phyloP scores from a whole-genome alignment of 1,284 basidiomycete species.

The Cryptococcus sp. region DNA sequence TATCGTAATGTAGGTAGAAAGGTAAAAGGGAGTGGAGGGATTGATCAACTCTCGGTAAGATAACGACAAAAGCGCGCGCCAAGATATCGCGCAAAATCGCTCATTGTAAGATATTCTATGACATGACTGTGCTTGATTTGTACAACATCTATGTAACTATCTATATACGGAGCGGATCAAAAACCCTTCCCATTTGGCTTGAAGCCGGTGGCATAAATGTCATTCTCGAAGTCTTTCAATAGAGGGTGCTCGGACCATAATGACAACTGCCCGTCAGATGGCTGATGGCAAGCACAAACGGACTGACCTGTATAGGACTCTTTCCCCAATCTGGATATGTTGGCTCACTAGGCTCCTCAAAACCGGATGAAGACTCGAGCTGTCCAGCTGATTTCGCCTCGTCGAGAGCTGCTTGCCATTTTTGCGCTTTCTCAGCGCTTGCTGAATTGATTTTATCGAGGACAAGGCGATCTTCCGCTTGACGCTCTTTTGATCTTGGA shows the following conservation, averaged over 20 bases:
- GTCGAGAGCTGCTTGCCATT: neutral
- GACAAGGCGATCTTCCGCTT: conserved; percentile 26
- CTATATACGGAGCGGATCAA: conserved; percentile 13
- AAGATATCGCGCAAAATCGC: no score
- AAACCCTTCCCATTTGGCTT: conserved; percentile 40
- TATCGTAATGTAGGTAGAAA: no score
- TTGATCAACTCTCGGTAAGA: no score
- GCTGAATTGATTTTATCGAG: neutral
- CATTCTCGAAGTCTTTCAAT: conserved; percentile 39
- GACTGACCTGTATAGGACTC: conserved; percentile 38
- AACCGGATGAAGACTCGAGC: no score
- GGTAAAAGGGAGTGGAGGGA: no score
- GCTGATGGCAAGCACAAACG: neutral
- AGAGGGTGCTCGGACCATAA: conserved; percentile 40
- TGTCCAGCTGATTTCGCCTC: conserved; percentile 8
- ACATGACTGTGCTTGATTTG: no score
- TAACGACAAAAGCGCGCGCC: no score
- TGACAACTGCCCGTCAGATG: conserved; percentile 20
- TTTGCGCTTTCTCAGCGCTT: neutral
- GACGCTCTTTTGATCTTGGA: conserved; percentile 26
- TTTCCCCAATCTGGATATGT: conserved; percentile 35
- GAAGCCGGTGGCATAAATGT: conserved; percentile 43
- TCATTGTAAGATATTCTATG: no score
- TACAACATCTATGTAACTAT: no score
- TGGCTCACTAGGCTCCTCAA: no score